Base-by-base conservation (phyloP, 345 rosid genomes). In the Eucalyptus regnans region DNA sequence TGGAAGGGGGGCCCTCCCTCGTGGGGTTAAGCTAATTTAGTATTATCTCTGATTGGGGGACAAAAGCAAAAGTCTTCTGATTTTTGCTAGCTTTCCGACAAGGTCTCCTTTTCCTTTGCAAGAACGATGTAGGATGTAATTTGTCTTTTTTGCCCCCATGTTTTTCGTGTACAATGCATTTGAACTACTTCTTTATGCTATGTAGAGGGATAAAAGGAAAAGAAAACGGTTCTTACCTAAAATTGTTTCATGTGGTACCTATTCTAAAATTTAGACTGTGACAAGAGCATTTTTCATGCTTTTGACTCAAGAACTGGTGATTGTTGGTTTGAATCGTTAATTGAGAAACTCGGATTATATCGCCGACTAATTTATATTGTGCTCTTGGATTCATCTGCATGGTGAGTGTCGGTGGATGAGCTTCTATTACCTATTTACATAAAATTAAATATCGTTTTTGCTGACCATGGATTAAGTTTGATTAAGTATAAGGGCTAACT, bases 361-460 rank as follows among this genome's bases (percentile, higher is more conserved):
- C 11, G 0, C 6, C 4, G 1, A 4, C 4, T 8, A 3, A 31
- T 31, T 31, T 8, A 18, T 5, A 37, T 31, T 33, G 43, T 33
- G 12, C 41, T 68, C 12, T 0, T 68, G 4, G 23, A 68, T 37
- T 71, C 81, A 71, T 33, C 0, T 9, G 22, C 81, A 37, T 4
- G 25, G 1, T 9, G 14, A 9, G 14, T 37, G 46, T 0, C 0
- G 7, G 0, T 17, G 44, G 46, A 71, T 37, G 46, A 11, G 27
- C 23, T 37, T 18, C 7, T 20, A 20, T 4, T 2, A 37, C 15
- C 9, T 37, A 76, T 76, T 37, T 20, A 9, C 7, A 37, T 76
- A 20, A 76, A 3, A 10, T 10, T 10, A 44, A 37, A 37, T 76
- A 18, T 71, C 83, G 3, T 10, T 37, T 71, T 20, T 18, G 48